Evolutionary conservation across 1,139 yeast genomes (phyloP), one percentile per base, ranked within the genome.

Genomic region (Geotrichum aggregatum): DNA sequence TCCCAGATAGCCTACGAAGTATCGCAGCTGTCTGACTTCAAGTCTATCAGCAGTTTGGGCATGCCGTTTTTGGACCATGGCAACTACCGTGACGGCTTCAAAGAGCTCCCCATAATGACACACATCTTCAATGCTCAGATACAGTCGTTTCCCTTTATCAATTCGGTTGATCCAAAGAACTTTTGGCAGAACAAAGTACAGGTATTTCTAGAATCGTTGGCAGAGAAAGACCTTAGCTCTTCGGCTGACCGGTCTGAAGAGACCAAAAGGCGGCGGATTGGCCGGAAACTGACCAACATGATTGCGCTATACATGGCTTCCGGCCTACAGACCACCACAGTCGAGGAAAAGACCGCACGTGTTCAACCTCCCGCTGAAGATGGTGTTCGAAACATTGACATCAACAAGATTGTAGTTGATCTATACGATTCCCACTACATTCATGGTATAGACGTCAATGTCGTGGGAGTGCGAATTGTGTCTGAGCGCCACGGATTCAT

Each of bases 181-280:
- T 87, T 91, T 63, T 91, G 97, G 97, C 80, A 79, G 55, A 75
- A 74, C 44, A 83, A 84, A 36, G 83, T 88, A 0, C 96, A 89
- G 66, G 82, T 82, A 38, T 88, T 89, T 64, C 77, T 85, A 61
- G 94, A 87, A 63, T 78, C 83, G 54, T 83, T 91, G 68, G 85
- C 86, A 65, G 70, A 76, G 30, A 81, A 86, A 65, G 80, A 80
- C 40, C 79, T 89, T 52, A 79, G 85, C 59, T 78, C 85, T 18
- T 77, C 84, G 22, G 85, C 83, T 52, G 87, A 92, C 59, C 73
- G 86, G 38, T 87, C 84, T 16, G 82, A 83, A 57, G 71, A 78
- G 33, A 84, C 96, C 1, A 88, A 88, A 64, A 75, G 97, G 47
- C 77, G 77, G 58, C 79, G 84, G 58, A 71, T 84, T 51, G 82